These are phyloP conservation scores for Cercospora zeina DNA, from an alignment of 2,329 filamentous ascomycete genomes.

Conservation along the genomic window DNA sequence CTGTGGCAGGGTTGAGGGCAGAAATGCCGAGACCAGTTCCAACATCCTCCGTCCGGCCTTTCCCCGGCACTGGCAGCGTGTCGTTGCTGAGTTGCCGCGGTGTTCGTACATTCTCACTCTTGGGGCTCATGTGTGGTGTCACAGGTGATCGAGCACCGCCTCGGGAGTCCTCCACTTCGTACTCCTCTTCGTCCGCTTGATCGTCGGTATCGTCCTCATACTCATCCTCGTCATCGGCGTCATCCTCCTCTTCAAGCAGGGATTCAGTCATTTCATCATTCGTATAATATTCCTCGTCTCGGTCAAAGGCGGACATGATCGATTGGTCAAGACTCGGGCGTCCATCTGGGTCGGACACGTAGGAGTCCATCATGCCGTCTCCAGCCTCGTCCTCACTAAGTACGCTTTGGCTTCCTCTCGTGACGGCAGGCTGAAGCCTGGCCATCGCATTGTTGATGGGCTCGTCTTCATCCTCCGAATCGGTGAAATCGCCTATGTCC, in stretches of 20 bases:
- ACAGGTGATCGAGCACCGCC: conserved; percentile 22
- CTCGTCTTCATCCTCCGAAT: conserved; percentile 66
- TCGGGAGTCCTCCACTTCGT: conserved; percentile 22
- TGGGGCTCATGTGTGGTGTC: conserved; percentile 17
- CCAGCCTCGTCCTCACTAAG: conserved; percentile 40
- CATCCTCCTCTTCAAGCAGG: conserved; percentile 26
- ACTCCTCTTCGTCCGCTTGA: conserved; percentile 21
- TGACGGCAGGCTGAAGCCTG: conserved; percentile 20
- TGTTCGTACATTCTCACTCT: conserved; percentile 9
- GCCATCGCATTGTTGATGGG: conserved; percentile 23
- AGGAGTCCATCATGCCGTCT: conserved; percentile 28
- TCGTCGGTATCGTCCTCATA: conserved; percentile 21
- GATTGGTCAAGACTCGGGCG: conserved; percentile 29
- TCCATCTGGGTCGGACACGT: conserved; percentile 23
- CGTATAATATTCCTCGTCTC: conserved; percentile 18
- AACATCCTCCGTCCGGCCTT: background rate
- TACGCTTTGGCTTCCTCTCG: conserved; percentile 27
- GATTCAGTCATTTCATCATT: conserved; percentile 25
- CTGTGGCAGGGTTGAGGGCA: background rate
- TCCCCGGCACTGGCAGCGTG: background rate
- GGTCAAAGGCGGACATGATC: conserved; percentile 24
- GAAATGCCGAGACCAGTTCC: conserved; percentile 15
- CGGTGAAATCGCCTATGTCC: conserved; percentile 84
- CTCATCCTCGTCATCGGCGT: conserved; percentile 31
- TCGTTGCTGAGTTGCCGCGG: conserved; percentile 4